Evolutionary conservation across 2,329 filamentous ascomycete genomes (phyloP).

Genomic region (Penicillium sp.): DNA sequence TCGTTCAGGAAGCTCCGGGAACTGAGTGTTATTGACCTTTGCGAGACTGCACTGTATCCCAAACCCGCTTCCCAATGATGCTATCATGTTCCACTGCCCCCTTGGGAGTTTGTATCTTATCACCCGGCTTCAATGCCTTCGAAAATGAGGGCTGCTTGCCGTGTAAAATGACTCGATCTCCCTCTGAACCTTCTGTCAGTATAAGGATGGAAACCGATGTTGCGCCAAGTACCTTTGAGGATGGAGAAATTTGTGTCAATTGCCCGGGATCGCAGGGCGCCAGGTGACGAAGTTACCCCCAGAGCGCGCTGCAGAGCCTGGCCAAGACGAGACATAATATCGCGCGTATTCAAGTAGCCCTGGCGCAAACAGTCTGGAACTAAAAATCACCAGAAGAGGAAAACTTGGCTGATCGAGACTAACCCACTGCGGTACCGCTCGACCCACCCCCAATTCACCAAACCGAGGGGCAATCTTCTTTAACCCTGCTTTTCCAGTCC

Average conservation of each 20-base stretch:
- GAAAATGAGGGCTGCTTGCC: constrained; percentile 43
- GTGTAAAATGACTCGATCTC: constrained; percentile 44
- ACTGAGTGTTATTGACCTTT: constrained; percentile 39
- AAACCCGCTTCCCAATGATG: constrained; percentile 62
- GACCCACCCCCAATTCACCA: constrained; percentile 16
- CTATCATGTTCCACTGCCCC: constrained; percentile 48
- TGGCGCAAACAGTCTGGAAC: constrained; percentile 1
- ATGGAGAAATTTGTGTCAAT: constrained; percentile 41
- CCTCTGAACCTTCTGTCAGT: constrained; percentile 36
- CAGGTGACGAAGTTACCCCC: constrained; percentile 24
- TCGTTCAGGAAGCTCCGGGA: neutral
- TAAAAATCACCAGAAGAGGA: constrained; percentile 12
- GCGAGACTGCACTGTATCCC: constrained; percentile 59
- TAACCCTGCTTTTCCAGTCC: constrained; percentile 1
- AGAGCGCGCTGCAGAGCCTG: constrained; percentile 33
- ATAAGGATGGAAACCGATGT: neutral
- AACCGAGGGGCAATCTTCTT: constrained; percentile 13
- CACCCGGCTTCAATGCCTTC: constrained; percentile 41
- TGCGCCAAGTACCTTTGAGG: constrained; percentile 34
- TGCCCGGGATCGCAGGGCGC: constrained; percentile 25
- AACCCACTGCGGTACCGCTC: constrained; percentile 8
- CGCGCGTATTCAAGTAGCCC: neutral
- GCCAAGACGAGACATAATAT: constrained; percentile 37
- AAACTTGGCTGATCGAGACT: constrained; percentile 13
- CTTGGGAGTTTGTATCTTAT: constrained; percentile 36